Evolutionary conservation across 768 basidiomycete genomes (phyloP).

Genomic region (Tricholoma saponaceum): DNA sequence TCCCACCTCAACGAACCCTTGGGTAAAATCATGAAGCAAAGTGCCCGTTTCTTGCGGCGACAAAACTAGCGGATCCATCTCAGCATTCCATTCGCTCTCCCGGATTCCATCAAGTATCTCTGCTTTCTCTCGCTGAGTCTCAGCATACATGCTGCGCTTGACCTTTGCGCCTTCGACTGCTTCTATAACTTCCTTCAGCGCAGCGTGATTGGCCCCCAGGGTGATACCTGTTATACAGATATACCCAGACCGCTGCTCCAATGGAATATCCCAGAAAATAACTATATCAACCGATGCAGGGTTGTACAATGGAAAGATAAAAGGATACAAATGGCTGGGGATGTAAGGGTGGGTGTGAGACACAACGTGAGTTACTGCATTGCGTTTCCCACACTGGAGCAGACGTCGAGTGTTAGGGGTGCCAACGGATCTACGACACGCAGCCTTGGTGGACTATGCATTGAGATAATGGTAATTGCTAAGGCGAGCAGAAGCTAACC

Average conservation of each 20-base stretch:
- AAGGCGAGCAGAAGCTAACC: slow-evolving; percentile 28
- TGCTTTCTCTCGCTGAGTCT: slow-evolving; percentile 72
- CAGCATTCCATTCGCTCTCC: slow-evolving; percentile 70
- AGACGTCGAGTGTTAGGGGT: slow-evolving; percentile 36
- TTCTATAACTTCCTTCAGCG: slow-evolving; percentile 57
- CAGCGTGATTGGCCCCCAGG: slow-evolving; percentile 67
- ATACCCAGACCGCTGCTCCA: slow-evolving; percentile 58
- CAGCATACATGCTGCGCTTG: slow-evolving; percentile 86
- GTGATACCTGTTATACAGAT: slow-evolving; percentile 51
- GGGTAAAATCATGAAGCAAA: slow-evolving; percentile 59
- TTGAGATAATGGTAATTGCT: slow-evolving; percentile 1
- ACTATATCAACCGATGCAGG: slow-evolving; percentile 69
- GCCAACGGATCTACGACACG: slow-evolving; percentile 19
- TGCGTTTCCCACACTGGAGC: slow-evolving; percentile 48
- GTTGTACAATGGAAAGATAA: slow-evolving; percentile 79
- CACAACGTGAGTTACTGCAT: slow-evolving; percentile 31
- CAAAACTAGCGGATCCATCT: slow-evolving; percentile 71
- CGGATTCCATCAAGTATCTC: slow-evolving; percentile 66
- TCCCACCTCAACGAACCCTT: slow-evolving; percentile 50
- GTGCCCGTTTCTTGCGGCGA: slow-evolving; percentile 38
- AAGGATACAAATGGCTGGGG: slow-evolving; percentile 41
- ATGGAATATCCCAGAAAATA: slow-evolving; percentile 72
- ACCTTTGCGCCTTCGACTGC: slow-evolving; percentile 58
- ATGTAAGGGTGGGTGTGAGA: slow-evolving; percentile 51
- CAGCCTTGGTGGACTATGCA: slow-evolving; percentile 11